A percentile compares a stretch with the other conserved stretches of the same genome.
phyloP scores from a whole-genome alignment of 2,329 filamentous ascomycete species.

The Microcyclospora tardicrescens region DNA sequence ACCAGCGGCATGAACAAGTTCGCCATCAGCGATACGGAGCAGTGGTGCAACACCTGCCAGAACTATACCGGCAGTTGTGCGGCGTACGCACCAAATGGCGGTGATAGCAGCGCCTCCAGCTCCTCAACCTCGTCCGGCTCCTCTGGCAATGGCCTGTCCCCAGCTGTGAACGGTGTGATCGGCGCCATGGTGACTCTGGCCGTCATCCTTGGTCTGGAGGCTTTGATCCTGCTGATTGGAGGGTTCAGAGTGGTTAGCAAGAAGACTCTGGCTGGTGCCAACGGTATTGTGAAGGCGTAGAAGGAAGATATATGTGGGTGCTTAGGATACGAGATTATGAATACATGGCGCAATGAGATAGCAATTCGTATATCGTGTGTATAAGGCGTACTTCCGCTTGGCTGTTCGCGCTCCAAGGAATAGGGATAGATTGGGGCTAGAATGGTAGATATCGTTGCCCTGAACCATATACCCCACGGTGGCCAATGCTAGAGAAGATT shows the following conservation, averaged over 20 bases:
- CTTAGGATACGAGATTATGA: too few species aligned
- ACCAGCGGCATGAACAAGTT: conserved; percentile 49
- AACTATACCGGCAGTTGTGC: conserved; percentile 58
- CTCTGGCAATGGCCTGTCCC: conserved; percentile 42
- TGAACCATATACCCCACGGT: too few species aligned
- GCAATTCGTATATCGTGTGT: too few species aligned
- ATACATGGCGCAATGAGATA: too few species aligned
- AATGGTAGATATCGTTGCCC: too few species aligned
- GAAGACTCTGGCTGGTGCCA: conserved; percentile 26
- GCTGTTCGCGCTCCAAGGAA: too few species aligned
- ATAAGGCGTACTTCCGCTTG: too few species aligned
- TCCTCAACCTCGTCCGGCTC: conserved; percentile 10
- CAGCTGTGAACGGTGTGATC: conserved; percentile 68
- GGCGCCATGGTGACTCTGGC: conserved; percentile 56
- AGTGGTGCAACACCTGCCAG: conserved; percentile 67
- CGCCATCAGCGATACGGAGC: conserved; percentile 47
- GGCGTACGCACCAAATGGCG: conserved; percentile 24
- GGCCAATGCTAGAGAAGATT: too few species aligned
- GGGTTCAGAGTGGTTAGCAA: conserved; percentile 48
- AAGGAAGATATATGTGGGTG: too few species aligned
- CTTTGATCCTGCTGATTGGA: conserved; percentile 40
- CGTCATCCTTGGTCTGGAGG: conserved; percentile 46
- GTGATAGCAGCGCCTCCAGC: conserved; percentile 12
- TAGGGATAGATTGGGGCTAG: too few species aligned
- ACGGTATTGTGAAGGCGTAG: too few species aligned